Conservation (phyloP, 108 stramenopile genomes). For the Mediolabrus comicus region DNA sequence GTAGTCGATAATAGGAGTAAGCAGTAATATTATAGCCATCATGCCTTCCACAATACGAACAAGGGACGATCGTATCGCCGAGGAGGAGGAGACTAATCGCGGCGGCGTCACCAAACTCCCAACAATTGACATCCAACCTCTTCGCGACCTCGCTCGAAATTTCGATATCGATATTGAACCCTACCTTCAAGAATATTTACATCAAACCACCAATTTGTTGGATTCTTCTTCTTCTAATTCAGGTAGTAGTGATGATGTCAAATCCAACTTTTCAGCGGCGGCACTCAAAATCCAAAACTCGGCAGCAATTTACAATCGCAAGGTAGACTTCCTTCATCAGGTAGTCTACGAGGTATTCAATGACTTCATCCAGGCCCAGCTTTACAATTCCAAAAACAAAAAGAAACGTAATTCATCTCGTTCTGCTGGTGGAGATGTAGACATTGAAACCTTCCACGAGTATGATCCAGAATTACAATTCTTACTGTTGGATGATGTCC, state of each 20-base stretch:
- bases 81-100: too few relatives aligned
- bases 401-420: background rate
- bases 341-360: slow-evolving; percentile 84
- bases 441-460: slow-evolving; percentile 63
- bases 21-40: too few relatives aligned
- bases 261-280: slow-evolving; percentile 91
- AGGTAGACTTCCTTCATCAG: slow-evolving; percentile 93
- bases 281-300: slow-evolving; percentile 93
- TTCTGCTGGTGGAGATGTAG: slow-evolving; percentile 44
- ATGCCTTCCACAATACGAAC: background rate
- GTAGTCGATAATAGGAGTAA: too few relatives aligned
- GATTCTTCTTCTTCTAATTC: background rate
- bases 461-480: slow-evolving; percentile 81
- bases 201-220: background rate
- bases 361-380: slow-evolving; percentile 45
- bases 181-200: slow-evolving; percentile 66
- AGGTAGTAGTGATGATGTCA: background rate
- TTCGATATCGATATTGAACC: slow-evolving; percentile 97
- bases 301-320: slow-evolving; percentile 84
- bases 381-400: slow-evolving; percentile 20
- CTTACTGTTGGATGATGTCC: slow-evolving; percentile 91
- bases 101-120: background rate
- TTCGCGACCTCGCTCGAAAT: slow-evolving; percentile 92
- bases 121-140: slow-evolving; percentile 65
- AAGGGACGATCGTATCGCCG: slow-evolving; percentile 2